Conservation (phyloP, 192 early-diverging fungal genomes). For the Borealophlyctis nickersoniae region DNA sequence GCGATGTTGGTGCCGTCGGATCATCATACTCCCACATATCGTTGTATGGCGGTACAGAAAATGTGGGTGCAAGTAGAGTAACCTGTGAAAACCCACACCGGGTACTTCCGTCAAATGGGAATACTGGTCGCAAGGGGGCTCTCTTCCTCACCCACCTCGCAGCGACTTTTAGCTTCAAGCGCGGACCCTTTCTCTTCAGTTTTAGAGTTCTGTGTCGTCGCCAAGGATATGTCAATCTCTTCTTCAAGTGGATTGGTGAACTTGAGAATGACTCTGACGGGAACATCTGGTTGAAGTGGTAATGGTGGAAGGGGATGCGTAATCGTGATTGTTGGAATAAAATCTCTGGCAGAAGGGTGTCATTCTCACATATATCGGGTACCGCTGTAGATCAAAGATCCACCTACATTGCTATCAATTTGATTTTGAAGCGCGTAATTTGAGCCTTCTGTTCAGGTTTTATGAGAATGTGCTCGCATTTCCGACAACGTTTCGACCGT, state of each 20-base stretch:
- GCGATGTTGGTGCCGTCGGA: slow-evolving; percentile 2
- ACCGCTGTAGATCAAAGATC: slow-evolving; percentile 2
- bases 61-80: slow-evolving; percentile 57
- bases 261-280: slow-evolving; percentile 54
- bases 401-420: slow-evolving; percentile 76
- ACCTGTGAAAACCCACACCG: slow-evolving; percentile 29
- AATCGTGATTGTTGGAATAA: slow-evolving; percentile 76
- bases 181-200: neutral
- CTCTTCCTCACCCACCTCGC: neutral
- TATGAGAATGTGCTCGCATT: slow-evolving; percentile 84
- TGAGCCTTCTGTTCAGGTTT: slow-evolving; percentile 93
- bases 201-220: slow-evolving; percentile 19
- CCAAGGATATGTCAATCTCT: slow-evolving; percentile 61
- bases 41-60: slow-evolving; percentile 69
- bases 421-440: slow-evolving; percentile 82
- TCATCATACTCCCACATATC: slow-evolving; percentile 82
- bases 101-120: neutral
- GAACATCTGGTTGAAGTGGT: slow-evolving; percentile 8
- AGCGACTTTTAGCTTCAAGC: slow-evolving; percentile 2
- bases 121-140: neutral
- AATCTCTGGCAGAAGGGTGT: slow-evolving; percentile 45
- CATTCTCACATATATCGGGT: slow-evolving; percentile 10
- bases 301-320: slow-evolving; percentile 24
- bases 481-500: slow-evolving; percentile 77
- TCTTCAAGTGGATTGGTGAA: slow-evolving; percentile 82